Evolutionary conservation across 1,139 yeast genomes (phyloP), one percentile per base, ranked within the genome.

Genomic region (Pichia inconspicua): DNA sequence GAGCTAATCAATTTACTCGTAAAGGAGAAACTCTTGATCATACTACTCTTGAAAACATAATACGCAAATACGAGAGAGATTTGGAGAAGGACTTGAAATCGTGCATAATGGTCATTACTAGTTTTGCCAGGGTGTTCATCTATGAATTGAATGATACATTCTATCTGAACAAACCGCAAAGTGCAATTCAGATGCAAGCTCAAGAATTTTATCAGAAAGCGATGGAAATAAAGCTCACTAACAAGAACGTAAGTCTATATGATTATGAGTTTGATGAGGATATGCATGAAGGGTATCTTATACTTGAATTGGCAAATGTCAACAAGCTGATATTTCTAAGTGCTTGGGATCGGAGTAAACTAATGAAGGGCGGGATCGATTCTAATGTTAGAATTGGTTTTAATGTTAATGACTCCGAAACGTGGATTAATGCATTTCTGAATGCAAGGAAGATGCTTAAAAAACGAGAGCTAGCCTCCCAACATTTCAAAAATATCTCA

Each of bases 191-290:
- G 42, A 48, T 61, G 36, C 65, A 62, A 46, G 65, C 65, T 1
- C 46, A 51, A 44, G 61, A 61, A 36, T 63, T 63, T 45, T 63
- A 63, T 49, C 70, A 74, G 3, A 74, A 71, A 30, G 65, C 74
- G 0, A 68, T 78, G 12, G 79, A 78, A 25, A 71, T 80, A 12
- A 76, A 80, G 46, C 74, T 59, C 66, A 79, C 74, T 52, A 82
- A 68, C 74, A 80, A 56, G 61, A 80, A 79, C 55, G 79, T 83
- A 51, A 84, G 85, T 63, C 79, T 84, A 82, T 84, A 83, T 61
- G 90, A 84, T 63, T 84, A 82, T 63, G 92, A 84, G 59, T 83
- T 84, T 62, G 75, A 77, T 54, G 83, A 77, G 42, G 66, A 65
- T 14, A 67, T 64, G n/a, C 67, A 67, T 37, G 75, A 68, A 48